Percentiles rank a stretch among this genome's conserved stretches.
Evolutionary conservation across 768 basidiomycete genomes (phyloP).

Genomic region (Hirschioporus abietinus): DNA sequence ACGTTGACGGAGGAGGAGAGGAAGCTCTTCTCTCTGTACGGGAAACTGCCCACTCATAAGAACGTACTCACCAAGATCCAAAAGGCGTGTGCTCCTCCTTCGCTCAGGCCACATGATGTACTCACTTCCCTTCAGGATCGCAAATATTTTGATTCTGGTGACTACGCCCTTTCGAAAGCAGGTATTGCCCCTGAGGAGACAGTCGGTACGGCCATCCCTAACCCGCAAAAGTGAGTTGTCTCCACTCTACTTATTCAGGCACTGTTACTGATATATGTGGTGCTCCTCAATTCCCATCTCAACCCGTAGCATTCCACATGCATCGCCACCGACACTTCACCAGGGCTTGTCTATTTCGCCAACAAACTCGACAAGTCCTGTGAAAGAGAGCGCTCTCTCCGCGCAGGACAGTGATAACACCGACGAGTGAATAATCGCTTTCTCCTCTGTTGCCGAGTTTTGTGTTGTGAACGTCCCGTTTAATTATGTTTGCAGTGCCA

Average conservation of each 20-base stretch:
- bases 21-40: slow-evolving; percentile 91
- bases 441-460: slow-evolving; percentile 20
- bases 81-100: slow-evolving; percentile 50
- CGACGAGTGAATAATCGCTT: slow-evolving; percentile 17
- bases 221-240: slow-evolving; percentile 80
- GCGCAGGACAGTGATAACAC: slow-evolving; percentile 20
- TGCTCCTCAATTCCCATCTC: slow-evolving; percentile 31
- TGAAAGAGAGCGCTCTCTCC: slow-evolving; percentile 52
- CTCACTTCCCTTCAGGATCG: slow-evolving; percentile 61
- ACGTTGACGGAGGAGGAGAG: slow-evolving; percentile 85
- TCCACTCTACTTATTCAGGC: slow-evolving; percentile 12
- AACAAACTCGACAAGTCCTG: slow-evolving; percentile 61
- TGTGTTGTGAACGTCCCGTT: slow-evolving; percentile 20
- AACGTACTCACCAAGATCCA: slow-evolving; percentile 92
- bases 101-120: slow-evolving; percentile 10
- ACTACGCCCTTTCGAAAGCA: slow-evolving; percentile 96
- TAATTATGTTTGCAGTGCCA: slow-evolving; percentile 22
- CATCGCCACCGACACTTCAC: slow-evolving; percentile 60
- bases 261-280: not conserved
- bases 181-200: slow-evolving; percentile 81
- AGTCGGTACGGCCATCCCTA: slow-evolving; percentile 97
- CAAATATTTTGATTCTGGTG: slow-evolving; percentile 99
- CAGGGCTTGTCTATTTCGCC: slow-evolving; percentile 67
- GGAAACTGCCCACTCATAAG: slow-evolving; percentile 92
- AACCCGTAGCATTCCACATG: slow-evolving; percentile 78